These are phyloP conservation scores for Oldenlandia corymbosa DNA, from an alignment of 257 asterid genomes.

Conservation along the genomic window DNA sequence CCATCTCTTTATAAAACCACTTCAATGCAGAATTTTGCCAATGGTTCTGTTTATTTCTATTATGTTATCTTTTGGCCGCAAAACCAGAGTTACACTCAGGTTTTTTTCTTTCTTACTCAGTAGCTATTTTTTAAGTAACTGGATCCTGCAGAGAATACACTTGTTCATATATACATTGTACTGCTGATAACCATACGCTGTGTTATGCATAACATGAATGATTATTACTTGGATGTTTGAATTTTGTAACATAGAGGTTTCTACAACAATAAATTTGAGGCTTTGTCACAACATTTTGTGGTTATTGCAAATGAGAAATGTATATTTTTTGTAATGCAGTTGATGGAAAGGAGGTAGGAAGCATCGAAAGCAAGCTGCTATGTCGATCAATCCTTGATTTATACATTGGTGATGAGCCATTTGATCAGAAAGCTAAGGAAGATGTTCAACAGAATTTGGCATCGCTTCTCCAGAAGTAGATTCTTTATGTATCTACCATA, in stretches of 20 bases:
- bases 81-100: not conserved
- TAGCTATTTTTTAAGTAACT: too few species aligned
- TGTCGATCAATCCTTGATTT: slow-evolving; percentile 75
- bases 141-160: too few species aligned
- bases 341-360: slow-evolving; percentile 81
- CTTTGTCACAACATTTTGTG: too few species aligned
- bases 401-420: slow-evolving; percentile 80
- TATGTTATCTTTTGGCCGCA: not conserved
- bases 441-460: slow-evolving; percentile 64
- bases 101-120: too few species aligned
- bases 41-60: not conserved
- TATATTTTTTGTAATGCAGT: slow-evolving; percentile 33
- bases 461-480: slow-evolving; percentile 47
- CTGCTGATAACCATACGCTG: too few species aligned
- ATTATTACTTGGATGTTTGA: too few species aligned
- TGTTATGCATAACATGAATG: too few species aligned
- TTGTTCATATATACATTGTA: too few species aligned
- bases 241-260: too few species aligned
- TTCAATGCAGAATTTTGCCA: not conserved
- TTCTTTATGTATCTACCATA: not conserved
- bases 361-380: slow-evolving; percentile 70
- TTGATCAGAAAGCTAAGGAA: slow-evolving; percentile 78
- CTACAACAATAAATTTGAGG: too few species aligned
- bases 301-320: not conserved
- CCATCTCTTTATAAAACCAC: slow-evolving; percentile 3